Evolutionary conservation across 2,329 filamentous ascomycete genomes (phyloP).

Genomic region (Talaromyces rugulosus): DNA sequence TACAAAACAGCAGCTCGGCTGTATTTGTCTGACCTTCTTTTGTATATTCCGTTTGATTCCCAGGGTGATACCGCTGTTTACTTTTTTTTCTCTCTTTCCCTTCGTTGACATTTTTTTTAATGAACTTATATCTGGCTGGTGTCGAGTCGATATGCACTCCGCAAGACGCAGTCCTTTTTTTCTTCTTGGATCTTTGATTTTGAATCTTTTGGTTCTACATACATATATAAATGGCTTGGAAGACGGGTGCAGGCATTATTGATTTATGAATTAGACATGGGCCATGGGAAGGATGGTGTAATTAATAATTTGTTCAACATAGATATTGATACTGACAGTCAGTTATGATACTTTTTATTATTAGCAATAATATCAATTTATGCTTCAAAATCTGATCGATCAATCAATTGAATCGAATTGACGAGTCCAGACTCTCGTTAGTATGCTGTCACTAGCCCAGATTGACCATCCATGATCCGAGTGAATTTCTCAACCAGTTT

Average conservation of each 20-base stretch:
- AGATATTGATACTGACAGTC: not conserved
- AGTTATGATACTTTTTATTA: not conserved
- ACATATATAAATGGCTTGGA: not conserved
- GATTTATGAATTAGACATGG: not conserved
- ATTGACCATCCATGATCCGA: not conserved
- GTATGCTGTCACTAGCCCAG: not conserved
- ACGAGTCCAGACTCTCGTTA: not conserved
- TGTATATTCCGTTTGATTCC: not conserved
- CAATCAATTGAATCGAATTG: not conserved
- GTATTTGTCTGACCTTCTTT: not conserved
- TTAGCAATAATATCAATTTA: too few relatives aligned
- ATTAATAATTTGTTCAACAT: not conserved
- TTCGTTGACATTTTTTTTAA: not conserved
- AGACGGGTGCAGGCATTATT: not conserved
- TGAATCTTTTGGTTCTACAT: not conserved
- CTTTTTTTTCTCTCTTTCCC: not conserved
- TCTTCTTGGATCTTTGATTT: not conserved
- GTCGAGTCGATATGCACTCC: not conserved
- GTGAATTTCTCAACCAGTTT: not conserved
- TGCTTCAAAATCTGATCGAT: too few relatives aligned
- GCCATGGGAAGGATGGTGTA: not conserved
- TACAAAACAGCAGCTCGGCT: not conserved
- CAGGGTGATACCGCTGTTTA: not conserved
- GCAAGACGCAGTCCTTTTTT: not conserved
- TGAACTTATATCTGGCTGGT: not conserved